Percentiles rank a stretch among this genome's conserved stretches.
Evolutionary conservation across 768 basidiomycete species (phyloP).

Genomic region (Suillus plorans): DNA sequence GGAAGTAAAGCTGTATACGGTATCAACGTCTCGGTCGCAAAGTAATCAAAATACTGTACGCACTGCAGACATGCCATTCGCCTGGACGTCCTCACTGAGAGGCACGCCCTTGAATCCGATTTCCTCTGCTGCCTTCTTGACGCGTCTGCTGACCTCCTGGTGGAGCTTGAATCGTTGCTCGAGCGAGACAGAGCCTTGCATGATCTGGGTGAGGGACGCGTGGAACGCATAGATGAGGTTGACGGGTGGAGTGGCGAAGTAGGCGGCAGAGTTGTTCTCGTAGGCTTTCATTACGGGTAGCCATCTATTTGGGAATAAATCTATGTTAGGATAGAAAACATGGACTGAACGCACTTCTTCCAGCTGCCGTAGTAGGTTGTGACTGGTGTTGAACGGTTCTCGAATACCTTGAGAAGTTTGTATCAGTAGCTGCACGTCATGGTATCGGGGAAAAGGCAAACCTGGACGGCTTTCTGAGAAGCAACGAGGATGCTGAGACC

Average conservation of each 20-base stretch:
- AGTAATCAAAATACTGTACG: conserved; percentile 13
- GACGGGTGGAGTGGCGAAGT: conserved; percentile 95
- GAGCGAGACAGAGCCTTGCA: conserved; percentile 58
- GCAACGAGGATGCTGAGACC: conserved; percentile 87
- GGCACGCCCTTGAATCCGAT: conserved; percentile 80
- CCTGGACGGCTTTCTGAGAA: conserved; percentile 76
- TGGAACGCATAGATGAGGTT: conserved; percentile 93
- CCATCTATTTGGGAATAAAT: conserved; percentile 51
- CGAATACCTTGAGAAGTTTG: conserved; percentile 45
- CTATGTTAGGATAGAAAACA: neutral
- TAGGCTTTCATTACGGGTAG: conserved; percentile 94
- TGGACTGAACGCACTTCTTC: conserved; percentile 59
- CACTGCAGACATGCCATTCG: conserved; percentile 96
- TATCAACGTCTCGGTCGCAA: conserved; percentile 1
- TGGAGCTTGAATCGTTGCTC: conserved; percentile 79
- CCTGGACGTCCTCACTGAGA: conserved; percentile 56
- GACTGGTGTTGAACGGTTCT: conserved; percentile 61
- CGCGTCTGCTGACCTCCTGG: conserved; percentile 58
- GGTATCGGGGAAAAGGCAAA: conserved; percentile 16
- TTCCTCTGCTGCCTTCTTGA: conserved; percentile 64
- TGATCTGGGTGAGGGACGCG: conserved; percentile 76
- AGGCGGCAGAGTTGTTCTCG: conserved; percentile 75
- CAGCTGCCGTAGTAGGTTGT: conserved; percentile 87
- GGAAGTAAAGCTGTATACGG: conserved; percentile 67
- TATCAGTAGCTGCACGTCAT: neutral